A percentile compares a stretch with the other conserved stretches of the same genome.
phyloP scores from a whole-genome alignment of 805 yeast genomes.

The Candida corydali region DNA sequence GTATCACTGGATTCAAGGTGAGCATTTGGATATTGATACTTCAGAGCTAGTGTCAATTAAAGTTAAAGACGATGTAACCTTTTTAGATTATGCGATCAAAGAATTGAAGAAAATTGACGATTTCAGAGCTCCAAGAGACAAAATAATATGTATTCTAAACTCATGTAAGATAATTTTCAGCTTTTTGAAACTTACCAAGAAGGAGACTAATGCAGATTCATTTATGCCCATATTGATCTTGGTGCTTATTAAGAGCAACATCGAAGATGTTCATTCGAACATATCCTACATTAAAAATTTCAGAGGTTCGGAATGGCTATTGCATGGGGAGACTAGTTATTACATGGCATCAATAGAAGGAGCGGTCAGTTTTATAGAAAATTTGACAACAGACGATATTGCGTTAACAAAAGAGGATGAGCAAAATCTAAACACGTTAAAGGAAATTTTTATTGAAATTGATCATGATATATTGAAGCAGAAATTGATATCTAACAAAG shows the following conservation, averaged over 20 bases:
- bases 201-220: slow-evolving; percentile 82
- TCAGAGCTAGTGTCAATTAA: slow-evolving; percentile 21
- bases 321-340: slow-evolving; percentile 83
- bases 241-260: slow-evolving; percentile 67
- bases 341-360: slow-evolving; percentile 88
- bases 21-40: slow-evolving; percentile 71
- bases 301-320: slow-evolving; percentile 66
- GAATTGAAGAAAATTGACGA: slow-evolving; percentile 77
- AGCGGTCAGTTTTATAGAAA: slow-evolving; percentile 75
- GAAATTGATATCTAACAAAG: neutral
- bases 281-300: slow-evolving; percentile 81
- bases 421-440: slow-evolving; percentile 30
- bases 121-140: slow-evolving; percentile 92
- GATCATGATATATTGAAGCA: slow-evolving; percentile 69
- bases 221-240: slow-evolving; percentile 87
- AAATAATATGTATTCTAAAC: slow-evolving; percentile 84
- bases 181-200: slow-evolving; percentile 65
- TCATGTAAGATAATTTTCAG: slow-evolving; percentile 93
- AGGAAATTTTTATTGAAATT: slow-evolving; percentile 71
- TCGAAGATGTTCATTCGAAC: slow-evolving; percentile 68
- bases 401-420: slow-evolving; percentile 26
- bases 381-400: slow-evolving; percentile 52
- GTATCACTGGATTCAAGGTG: slow-evolving; percentile 68
- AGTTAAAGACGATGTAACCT: slow-evolving; percentile 27
- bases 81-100: slow-evolving; percentile 61